Evolutionary conservation across 176 grass and related monocot genomes (phyloP), one percentile per base, ranked within the genome.

Genomic region (Puccinellia tenuiflora): DNA sequence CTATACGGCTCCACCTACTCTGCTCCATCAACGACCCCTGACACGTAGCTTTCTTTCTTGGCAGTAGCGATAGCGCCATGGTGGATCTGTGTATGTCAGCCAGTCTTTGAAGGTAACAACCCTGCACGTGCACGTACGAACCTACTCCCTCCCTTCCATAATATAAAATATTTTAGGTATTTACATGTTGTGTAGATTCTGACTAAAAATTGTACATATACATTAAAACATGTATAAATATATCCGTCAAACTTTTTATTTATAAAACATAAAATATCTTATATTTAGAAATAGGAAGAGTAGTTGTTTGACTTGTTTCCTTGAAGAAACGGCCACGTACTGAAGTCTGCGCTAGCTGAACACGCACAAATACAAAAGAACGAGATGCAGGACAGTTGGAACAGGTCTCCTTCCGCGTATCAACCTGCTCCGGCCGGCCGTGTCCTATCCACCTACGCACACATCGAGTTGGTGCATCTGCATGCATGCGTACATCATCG

Each of bases 301-400:
- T 46, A 15, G 68, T 40, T 16, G 67, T 70, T 43, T 70, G n/a
- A 16, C 7, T 63, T 31, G 28, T 63, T 63, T 63, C 28, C 60
- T 71, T 45, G 39, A 72, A 72, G 68, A 72, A 72, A 72, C 68
- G 68, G 40, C 60, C 60, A 63, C 13, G 57, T 15, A 61, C 57
- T 61, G 12, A 61, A 5, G 55, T 57, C 1, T 26, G 42, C 66
- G 65, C 34, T 68, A 39, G 1, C 55, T 57, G 55, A 9, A 3
- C 24, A 60, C 8, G 61, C 61, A 33, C 61, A 64, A 34, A 15
- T 64, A 33, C 56, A 57, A 64, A 33, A 4, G 25, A 1, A 11
- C 29, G 25, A 24, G n/a, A 5, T 17, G 28, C 29, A 8, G 61
- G 10, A 9, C 65, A 37, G 34, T 42, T 2, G 9, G 66, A 24